phyloP scores from a whole-genome alignment of 305 asterid genomes.

The Solanum hybrid region DNA sequence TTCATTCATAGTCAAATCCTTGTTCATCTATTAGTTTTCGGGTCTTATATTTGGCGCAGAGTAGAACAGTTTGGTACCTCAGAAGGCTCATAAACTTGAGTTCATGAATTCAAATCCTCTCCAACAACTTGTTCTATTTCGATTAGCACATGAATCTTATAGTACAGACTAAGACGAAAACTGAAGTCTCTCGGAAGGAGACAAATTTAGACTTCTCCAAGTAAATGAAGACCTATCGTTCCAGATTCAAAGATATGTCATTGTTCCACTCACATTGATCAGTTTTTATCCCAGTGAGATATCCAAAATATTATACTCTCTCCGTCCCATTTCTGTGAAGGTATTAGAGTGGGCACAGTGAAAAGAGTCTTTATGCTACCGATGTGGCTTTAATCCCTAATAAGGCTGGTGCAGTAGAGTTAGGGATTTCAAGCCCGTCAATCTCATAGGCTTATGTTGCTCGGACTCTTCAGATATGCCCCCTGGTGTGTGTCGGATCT shows the following conservation, averaged over 20 bases:
- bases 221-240: not conserved
- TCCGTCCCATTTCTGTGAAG: not conserved
- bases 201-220: not conserved
- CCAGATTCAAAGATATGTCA: not conserved
- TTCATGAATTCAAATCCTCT: conserved; percentile 1
- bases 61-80: not conserved
- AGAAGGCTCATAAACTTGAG: not conserved
- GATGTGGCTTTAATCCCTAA: not conserved
- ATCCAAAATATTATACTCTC: not conserved
- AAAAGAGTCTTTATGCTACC: not conserved
- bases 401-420: not conserved
- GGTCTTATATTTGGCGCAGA: not conserved
- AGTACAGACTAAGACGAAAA: not conserved
- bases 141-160: not conserved
- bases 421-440: not conserved
- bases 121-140: not conserved
- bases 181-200: not conserved
- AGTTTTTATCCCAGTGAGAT: not conserved
- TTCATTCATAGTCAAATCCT: not conserved
- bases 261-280: not conserved
- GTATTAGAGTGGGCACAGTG: not conserved
- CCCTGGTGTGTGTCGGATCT: not conserved
- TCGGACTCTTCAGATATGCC: not conserved
- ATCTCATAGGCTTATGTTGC: not conserved
- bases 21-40: not conserved